Base-by-base conservation (phyloP, 2,329 filamentous ascomycete genomes). In the Venturiaceae sp. region DNA sequence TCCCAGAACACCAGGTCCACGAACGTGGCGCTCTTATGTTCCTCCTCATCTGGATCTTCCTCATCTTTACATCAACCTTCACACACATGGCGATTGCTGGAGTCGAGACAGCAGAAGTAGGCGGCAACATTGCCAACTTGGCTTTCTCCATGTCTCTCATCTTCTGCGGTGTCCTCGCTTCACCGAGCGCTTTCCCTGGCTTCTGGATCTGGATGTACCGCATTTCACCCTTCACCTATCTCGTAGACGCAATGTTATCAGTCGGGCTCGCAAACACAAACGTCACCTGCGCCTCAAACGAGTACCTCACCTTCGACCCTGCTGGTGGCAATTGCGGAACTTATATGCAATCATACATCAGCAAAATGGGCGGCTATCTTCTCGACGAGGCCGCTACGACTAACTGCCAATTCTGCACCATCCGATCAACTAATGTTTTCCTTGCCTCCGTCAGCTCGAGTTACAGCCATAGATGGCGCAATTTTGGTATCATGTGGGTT, bases 151-250 rank as follows among this genome's bases (percentile, higher is more conserved):
- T 92, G 58, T 84, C 80, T 61, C 77, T 92, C 57, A 82, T 90
- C 65, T 92, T 92, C 79, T 88, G 85, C 66, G 69, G 86, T 78
- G 86, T 94, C 54, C 80, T 95, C 62, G 84, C 84, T 30, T 74
- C 76, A 5, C 85, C 86, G 0, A 71, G 74, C 2, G 70, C 73
- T 2, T 79, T 92, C 34, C 87, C 88, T 0, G 75, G 81, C 5
- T 91, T 92, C 78, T 92, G 88, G 87, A 84, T 86, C 64, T 90
- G 90, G 74, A 85, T 88, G 57, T 92, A 92, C 72, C 83, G 87
- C 52, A 74, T 91, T 53, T 90, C 86, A 0, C 90, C 91, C 0
- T 88, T 96, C 65, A 92, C 87, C 0, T 96, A 95, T 69, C 75
- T 94, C 16, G 83, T 92, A 28, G 80, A 81, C 9, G 88, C 85